Evolutionary conservation across 1,284 basidiomycete species (phyloP).

Genomic region (Malassezia caprae): DNA sequence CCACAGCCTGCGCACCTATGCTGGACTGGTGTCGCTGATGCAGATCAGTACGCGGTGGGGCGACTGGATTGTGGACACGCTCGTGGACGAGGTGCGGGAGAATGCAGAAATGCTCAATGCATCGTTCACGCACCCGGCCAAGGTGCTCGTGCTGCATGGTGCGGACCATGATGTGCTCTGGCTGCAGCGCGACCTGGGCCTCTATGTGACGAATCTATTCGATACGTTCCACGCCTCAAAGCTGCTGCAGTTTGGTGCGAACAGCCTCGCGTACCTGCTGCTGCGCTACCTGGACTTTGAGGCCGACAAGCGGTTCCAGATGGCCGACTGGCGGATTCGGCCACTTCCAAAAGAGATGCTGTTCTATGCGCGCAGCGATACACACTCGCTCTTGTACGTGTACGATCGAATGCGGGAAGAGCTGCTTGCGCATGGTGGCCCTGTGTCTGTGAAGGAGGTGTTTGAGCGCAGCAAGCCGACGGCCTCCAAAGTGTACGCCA

Average conservation of each 20-base stretch:
- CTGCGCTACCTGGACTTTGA: constrained; percentile 78
- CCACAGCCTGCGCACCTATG: constrained; percentile 73
- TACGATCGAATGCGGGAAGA: constrained; percentile 86
- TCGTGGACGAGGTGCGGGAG: constrained; percentile 59
- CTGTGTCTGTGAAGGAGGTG: constrained; percentile 49
- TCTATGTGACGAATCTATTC: constrained; percentile 88
- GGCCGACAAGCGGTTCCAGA: constrained; percentile 90
- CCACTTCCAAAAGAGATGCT: constrained; percentile 82
- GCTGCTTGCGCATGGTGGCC: constrained; percentile 53
- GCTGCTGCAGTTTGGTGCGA: constrained; percentile 60
- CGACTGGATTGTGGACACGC: constrained; percentile 78
- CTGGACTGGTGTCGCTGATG: constrained; percentile 84
- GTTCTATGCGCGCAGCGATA: constrained; percentile 84
- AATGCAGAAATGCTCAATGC: constrained; percentile 59
- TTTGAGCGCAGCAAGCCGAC: constrained; percentile 35
- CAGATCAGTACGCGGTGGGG: constrained; percentile 65
- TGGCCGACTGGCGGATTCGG: constrained; percentile 89
- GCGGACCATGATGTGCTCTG: constrained; percentile 88
- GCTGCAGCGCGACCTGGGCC: constrained; percentile 88
- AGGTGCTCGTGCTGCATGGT: constrained; percentile 78
- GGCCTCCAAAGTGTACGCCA: constrained; percentile 39
- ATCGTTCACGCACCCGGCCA: constrained; percentile 69
- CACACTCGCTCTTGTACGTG: constrained; percentile 83
- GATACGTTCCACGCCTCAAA: constrained; percentile 93
- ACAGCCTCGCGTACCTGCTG: constrained; percentile 74